These are phyloP conservation scores for Botrytis byssoidea DNA, from an alignment of 2,329 filamentous ascomycete species.

Conservation along the genomic window DNA sequence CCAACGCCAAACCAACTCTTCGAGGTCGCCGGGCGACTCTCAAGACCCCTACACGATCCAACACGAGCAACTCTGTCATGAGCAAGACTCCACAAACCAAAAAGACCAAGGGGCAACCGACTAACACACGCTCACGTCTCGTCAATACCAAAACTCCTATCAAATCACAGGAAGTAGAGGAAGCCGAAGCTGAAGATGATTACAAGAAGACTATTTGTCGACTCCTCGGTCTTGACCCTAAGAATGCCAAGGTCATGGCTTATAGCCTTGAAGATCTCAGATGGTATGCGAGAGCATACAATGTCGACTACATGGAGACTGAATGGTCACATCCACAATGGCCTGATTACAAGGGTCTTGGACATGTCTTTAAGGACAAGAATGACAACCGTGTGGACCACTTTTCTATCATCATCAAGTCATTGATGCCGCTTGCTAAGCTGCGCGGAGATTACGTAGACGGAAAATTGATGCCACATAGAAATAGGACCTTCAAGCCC, in stretches of 20 bases:
- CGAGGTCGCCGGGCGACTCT: background rate
- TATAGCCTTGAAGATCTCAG: slow-evolving; percentile 24
- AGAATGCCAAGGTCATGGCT: background rate
- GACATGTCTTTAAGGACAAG: background rate
- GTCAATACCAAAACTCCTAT: background rate
- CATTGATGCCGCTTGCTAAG: slow-evolving; percentile 1
- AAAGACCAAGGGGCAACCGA: background rate
- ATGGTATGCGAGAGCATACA: slow-evolving; percentile 28
- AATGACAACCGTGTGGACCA: background rate
- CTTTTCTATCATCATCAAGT: slow-evolving; percentile 1
- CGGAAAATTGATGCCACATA: background rate
- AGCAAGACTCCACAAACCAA: background rate
- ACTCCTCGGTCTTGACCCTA: slow-evolving; percentile 18
- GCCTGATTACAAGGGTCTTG: background rate
- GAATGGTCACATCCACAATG: background rate
- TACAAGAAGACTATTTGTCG: slow-evolving; percentile 21
- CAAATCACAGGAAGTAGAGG: background rate
- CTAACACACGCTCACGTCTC: background rate
- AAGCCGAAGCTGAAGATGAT: background rate
- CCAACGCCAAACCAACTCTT: background rate
- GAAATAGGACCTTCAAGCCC: background rate
- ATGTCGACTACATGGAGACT: background rate
- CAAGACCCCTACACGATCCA: slow-evolving; percentile 5
- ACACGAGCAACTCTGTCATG: background rate
- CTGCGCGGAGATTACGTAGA: slow-evolving; percentile 7